Evolutionary conservation across 2,329 filamentous ascomycete species (phyloP), one percentile per base, ranked within the genome.

Genomic region (Pseudocercospora vitis): DNA sequence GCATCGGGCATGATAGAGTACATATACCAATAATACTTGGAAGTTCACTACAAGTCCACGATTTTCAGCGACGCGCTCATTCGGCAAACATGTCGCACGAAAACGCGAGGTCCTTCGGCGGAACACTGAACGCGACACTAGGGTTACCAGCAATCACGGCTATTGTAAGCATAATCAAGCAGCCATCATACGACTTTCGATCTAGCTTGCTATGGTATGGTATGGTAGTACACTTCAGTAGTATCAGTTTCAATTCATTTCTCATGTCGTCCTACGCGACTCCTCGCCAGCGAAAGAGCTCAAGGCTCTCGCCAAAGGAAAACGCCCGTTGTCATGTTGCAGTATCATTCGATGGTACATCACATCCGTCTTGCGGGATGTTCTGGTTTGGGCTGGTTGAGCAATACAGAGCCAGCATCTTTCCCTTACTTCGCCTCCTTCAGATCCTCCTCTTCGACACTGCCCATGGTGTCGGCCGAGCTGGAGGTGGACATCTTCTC

Each of bases 401-500:
- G 53, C 53, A 26, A 35, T 52, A 56, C 53, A 56, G 53, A 56
- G 37, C 37, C 23, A 51, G 48, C 35, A 21, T 28, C 28, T n/a
- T n/a, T n/a, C n/a, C n/a, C n/a, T 35, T 52, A 58, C 56, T 52
- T 53, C 16, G 19, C 19, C 28, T 56, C 50, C 52, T 57, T 53
- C 33, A 57, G 31, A 40, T 56, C 76, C 64, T 81, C 80, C 60
- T 82, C 78, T 49, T 81, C 78, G 61, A 81, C 74, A 68, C 81
- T 87, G 65, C 79, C 80, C 62, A 83, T 84, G 58, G 82, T 83
- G 54, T 76, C 72, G 31, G 67, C 68, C 42, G 68, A 69, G 32
- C 70, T 73, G 23, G 68, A 65, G 21, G 73, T 78, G 65, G 76
- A 78, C 68, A 77, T 73, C 72, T 81, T 78, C 65, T 75, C 72